Evolutionary conservation across 148 eudicot genomes (phyloP).

Genomic region (Cornus suecica): DNA sequence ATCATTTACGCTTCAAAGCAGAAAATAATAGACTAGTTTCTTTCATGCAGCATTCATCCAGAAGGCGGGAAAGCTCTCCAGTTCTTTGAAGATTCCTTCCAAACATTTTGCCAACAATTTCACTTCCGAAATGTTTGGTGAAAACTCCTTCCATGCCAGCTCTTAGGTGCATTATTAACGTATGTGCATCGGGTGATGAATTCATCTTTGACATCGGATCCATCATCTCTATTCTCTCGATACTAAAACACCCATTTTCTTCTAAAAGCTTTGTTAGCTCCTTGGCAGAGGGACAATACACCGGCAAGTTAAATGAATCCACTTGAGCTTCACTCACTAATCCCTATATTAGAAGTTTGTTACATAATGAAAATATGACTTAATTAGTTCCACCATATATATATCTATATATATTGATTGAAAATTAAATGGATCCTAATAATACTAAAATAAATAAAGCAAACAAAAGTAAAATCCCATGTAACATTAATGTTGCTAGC

Average conservation of each 20-base stretch:
- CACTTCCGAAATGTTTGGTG: conserved; percentile 5
- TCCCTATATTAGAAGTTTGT: background rate
- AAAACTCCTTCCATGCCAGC: conserved; percentile 8
- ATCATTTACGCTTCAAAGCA: conserved; percentile 11
- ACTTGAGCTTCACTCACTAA: conserved; percentile 5
- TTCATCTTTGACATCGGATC: background rate
- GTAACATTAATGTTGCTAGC: too few relatives aligned
- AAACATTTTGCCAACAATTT: conserved; percentile 6
- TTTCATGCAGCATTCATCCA: background rate
- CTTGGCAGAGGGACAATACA: background rate
- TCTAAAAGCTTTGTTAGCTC: background rate
- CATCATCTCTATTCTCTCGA: conserved; percentile 4
- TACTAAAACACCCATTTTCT: conserved; percentile 13
- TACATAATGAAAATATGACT: too few relatives aligned
- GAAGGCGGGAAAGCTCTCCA: background rate
- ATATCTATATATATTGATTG: too few relatives aligned
- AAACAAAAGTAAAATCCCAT: too few relatives aligned
- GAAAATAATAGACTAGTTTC: conserved; percentile 2
- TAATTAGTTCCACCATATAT: too few relatives aligned
- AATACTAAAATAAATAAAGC: too few relatives aligned
- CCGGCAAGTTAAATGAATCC: too few relatives aligned
- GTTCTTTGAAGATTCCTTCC: background rate
- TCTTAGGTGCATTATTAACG: background rate
- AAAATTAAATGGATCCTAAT: too few relatives aligned
- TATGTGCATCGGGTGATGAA: background rate